Base-by-base conservation (phyloP, 2,329 filamentous ascomycete species). In the Corynespora cassiicola region DNA sequence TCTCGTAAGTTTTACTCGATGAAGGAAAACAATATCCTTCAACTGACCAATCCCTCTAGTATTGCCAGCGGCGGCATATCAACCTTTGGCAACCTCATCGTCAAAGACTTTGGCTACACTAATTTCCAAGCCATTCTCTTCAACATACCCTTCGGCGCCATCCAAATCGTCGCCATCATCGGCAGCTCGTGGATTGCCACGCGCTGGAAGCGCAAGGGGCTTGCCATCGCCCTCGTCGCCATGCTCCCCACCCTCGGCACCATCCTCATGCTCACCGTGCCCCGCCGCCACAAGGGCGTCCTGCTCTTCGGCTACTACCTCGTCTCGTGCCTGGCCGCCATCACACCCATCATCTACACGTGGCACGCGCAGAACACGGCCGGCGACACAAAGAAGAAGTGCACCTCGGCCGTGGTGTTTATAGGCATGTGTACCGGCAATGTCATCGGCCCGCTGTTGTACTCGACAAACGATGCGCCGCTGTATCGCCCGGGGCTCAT, bases 11-110 rank as follows among this genome's bases (percentile, higher is more conserved):
- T 6, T n/a, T n/a, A 2, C 7, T 29, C 14, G n/a, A n/a, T n/a
- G n/a, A n/a, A n/a, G 8, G n/a, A 24, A 8, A 7, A n/a, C n/a
- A 24, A 8, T 7, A 24, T 8, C 8, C 8, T 7, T n/a, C n/a
- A n/a, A n/a, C n/a, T n/a, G n/a, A n/a, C n/a, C n/a, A 50, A 58
- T 23, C 26, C 19, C 15, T 16, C 11, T 17, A 57, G 47, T 3
- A 82, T 85, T 16, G 80, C 82, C 25, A 85, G 84, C 45, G 81
- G 81, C 20, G 81, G 82, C 16, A 81, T 79, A 1, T 76, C 80
- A 50, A 79, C 75, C 50, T 83, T 84, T 31, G 75, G 76, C 25
- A 82, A 81, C 52, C 71, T 82, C 22, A 76, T 82, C 36, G 72
- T 82, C 55, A 71, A 67, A 29, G 79, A 76, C 4, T 81, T 82